phyloP scores from a whole-genome alignment of 805 yeast genomes.

The Nakazawaea wickerhamii region DNA sequence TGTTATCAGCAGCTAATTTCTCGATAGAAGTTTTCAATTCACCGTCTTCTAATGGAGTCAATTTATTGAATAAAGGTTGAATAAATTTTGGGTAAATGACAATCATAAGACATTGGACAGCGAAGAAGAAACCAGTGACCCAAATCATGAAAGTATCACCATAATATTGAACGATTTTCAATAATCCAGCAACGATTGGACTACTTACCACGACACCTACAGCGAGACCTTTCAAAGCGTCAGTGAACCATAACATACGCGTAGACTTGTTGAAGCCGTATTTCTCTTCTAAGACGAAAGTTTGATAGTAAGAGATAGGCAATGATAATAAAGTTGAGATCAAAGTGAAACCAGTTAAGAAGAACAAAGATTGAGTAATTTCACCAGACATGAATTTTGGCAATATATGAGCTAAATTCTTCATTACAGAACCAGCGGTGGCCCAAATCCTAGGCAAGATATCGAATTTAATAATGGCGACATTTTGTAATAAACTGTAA shows the following conservation, averaged over 20 bases:
- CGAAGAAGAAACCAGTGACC: slow-evolving; percentile 64
- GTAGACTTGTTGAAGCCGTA: slow-evolving; percentile 93
- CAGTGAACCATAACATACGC: slow-evolving; percentile 62
- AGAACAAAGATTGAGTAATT: slow-evolving; percentile 67
- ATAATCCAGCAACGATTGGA: slow-evolving; percentile 68
- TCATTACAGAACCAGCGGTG: slow-evolving; percentile 36
- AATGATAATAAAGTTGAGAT: slow-evolving; percentile 48
- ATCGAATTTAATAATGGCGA: slow-evolving; percentile 54
- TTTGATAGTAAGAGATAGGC: slow-evolving; percentile 71
- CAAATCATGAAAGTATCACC: slow-evolving; percentile 81
- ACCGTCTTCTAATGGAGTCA: slow-evolving; percentile 86
- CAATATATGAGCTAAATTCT: slow-evolving; percentile 21
- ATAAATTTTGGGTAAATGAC: slow-evolving; percentile 80
- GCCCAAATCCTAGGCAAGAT: slow-evolving; percentile 61
- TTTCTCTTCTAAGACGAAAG: slow-evolving; percentile 86
- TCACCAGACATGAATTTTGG: slow-evolving; percentile 38
- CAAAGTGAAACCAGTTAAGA: slow-evolving; percentile 45
- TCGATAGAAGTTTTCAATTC: slow-evolving; percentile 80
- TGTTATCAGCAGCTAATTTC: slow-evolving; percentile 63
- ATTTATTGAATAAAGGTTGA: slow-evolving; percentile 89
- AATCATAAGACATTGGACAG: slow-evolving; percentile 67
- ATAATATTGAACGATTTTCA: slow-evolving; percentile 74
- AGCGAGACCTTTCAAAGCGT: slow-evolving; percentile 54
- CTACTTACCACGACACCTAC: slow-evolving; percentile 58
- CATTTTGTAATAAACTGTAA: slow-evolving; percentile 48